These are phyloP conservation scores for Sphagnum magellanicum DNA, from an alignment of 228 moss, liverwort and hornwort species.

Conservation along the genomic window DNA sequence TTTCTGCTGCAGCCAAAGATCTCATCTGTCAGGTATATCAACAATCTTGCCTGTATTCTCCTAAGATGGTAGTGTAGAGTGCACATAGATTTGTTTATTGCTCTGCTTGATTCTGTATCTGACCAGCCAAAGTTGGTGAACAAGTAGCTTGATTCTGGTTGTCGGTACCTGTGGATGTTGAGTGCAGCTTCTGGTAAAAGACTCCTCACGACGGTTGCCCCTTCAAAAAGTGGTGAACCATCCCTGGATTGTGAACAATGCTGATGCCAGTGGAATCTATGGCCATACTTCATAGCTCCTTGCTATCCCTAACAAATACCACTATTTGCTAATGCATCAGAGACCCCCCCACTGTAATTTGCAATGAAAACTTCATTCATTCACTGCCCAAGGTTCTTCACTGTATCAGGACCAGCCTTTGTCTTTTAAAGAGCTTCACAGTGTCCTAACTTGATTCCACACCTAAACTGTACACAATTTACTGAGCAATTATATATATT, in stretches of 20 bases:
- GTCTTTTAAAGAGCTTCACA: too few relatives aligned
- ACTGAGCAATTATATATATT: too few relatives aligned
- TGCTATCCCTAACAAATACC: not conserved
- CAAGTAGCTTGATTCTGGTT: not conserved
- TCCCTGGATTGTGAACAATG: conserved; percentile 85
- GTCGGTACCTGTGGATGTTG: not conserved
- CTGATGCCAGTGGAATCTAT: conserved; percentile 53
- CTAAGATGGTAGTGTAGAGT: too few relatives aligned
- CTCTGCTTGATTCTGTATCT: not conserved
- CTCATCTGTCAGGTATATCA: conserved; percentile 74
- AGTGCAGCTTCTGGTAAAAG: conserved; percentile 77
- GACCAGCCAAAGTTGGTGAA: not conserved
- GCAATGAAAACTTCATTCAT: conserved; percentile 13
- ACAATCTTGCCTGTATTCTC: not conserved
- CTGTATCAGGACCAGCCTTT: too few relatives aligned
- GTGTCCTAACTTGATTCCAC: too few relatives aligned
- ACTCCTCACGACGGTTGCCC: conserved; percentile 65
- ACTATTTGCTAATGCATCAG: not conserved
- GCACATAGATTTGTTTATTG: not conserved
- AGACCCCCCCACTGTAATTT: not conserved
- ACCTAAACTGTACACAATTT: too few relatives aligned
- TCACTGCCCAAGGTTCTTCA: not conserved
- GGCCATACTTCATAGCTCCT: conserved; percentile 18
- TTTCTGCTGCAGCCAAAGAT: conserved; percentile 77
- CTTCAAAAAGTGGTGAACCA: conserved; percentile 64